Percentiles rank a stretch among this genome's conserved stretches.
Conservation (phyloP, 169 alveolate genomes). For the Eimeria acervulina region DNA sequence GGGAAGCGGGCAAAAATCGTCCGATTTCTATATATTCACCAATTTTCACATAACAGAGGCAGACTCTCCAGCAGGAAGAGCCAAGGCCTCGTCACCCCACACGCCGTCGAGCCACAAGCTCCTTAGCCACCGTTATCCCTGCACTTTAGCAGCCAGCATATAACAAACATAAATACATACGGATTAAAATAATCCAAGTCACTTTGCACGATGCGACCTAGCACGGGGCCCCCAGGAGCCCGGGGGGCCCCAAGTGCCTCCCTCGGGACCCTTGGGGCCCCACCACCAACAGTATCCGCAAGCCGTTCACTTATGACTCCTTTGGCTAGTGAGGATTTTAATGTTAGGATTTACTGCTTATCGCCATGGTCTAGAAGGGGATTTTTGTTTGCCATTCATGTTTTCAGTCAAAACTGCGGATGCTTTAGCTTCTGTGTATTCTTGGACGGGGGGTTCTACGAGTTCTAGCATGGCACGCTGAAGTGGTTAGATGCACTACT, state of each 20-base stretch:
- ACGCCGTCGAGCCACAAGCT: neutral
- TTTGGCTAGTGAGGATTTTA: neutral
- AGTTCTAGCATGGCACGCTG: neutral
- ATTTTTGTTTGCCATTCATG: neutral
- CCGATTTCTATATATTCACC: neutral
- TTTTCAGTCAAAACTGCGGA: no score
- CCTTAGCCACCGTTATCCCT: neutral
- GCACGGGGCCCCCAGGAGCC: neutral
- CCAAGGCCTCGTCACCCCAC: neutral
- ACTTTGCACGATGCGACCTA: neutral
- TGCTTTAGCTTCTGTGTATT: neutral
- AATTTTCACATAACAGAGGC: neutral
- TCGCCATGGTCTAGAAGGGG: neutral
- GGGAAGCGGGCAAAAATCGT: neutral
- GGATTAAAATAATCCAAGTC: neutral
- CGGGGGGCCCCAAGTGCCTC: slow-evolving; percentile 46
- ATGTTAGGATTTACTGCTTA: neutral
- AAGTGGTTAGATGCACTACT: neutral
- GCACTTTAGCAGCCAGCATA: neutral
- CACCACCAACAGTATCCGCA: neutral
- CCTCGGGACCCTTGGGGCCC: slow-evolving; percentile 1
- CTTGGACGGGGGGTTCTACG: neutral
- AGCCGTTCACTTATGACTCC: neutral
- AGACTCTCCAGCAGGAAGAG: neutral
- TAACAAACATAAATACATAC: neutral